Percentiles rank a stretch among this genome's conserved stretches.
These are phyloP conservation scores for Lenwebbia sp. DNA, from an alignment of 345 rosid species.

Conservation along the genomic window DNA sequence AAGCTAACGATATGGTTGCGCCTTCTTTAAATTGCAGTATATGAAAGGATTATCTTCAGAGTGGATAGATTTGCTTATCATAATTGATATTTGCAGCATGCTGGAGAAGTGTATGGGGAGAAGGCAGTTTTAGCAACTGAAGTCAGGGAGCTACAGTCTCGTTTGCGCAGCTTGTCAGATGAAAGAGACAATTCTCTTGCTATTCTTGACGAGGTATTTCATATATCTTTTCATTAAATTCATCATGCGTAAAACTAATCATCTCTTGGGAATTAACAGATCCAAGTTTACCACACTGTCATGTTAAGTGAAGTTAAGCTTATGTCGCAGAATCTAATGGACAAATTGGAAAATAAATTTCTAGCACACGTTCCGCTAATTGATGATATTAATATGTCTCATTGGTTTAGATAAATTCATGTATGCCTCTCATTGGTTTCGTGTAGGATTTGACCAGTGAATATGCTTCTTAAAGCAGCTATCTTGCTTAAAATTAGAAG, in stretches of 20 bases:
- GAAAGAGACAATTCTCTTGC: constrained; percentile 71
- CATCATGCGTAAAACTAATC: neutral
- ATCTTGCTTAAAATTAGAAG: neutral
- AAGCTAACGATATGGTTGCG: constrained; percentile 70
- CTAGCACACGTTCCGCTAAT: neutral
- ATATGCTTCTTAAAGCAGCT: neutral
- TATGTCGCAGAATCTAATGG: neutral
- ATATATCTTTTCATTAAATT: neutral
- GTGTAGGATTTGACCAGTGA: neutral
- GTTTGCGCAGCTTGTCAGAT: constrained; percentile 53
- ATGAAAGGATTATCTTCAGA: neutral
- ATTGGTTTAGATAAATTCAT: neutral
- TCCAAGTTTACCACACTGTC: neutral
- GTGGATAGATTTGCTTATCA: neutral
- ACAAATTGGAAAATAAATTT: neutral
- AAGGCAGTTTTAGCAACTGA: constrained; percentile 81
- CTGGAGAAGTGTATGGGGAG: constrained; percentile 96
- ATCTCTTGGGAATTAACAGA: neutral
- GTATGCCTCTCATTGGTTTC: neutral
- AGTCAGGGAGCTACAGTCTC: constrained; percentile 69
- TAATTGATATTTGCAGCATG: constrained; percentile 34
- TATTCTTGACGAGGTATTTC: constrained; percentile 61
- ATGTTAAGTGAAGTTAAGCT: neutral
- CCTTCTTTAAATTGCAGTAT: neutral
- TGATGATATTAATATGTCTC: neutral